Conservation (phyloP, 2,329 filamentous ascomycete genomes). For the Colletotrichum tropicicola region DNA sequence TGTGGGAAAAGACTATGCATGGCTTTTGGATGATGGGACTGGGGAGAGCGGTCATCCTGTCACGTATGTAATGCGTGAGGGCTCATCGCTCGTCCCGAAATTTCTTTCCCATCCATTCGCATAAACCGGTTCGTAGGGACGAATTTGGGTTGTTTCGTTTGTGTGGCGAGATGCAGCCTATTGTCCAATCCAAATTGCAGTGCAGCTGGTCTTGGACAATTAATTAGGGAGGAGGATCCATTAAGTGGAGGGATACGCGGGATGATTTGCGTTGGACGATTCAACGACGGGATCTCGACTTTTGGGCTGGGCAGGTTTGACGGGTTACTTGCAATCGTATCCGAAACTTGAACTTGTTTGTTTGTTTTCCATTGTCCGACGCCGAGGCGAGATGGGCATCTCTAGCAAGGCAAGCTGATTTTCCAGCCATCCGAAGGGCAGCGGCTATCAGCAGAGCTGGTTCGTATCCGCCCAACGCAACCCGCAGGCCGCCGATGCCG, state of each 20-base stretch:
- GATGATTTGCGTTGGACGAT: background rate
- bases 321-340: too few species aligned
- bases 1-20: background rate
- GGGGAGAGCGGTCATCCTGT: background rate
- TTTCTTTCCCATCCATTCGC: background rate
- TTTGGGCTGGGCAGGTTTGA: background rate
- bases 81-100: background rate
- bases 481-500: background rate
- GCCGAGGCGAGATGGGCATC: background rate
- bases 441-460: background rate
- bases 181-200: background rate
- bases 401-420: too few species aligned
- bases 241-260: conserved; percentile 1
- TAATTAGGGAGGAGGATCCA: background rate
- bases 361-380: background rate
- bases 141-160: conserved; percentile 20
- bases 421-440: background rate
- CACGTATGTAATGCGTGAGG: background rate
- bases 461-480: background rate
- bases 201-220: background rate
- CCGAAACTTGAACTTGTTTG: background rate
- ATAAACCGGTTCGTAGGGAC: background rate
- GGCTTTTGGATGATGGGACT: background rate
- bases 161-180: background rate
- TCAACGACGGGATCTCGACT: background rate